Base-by-base conservation (phyloP, 306 rosid species). In the Lathyrus oleraceus region DNA sequence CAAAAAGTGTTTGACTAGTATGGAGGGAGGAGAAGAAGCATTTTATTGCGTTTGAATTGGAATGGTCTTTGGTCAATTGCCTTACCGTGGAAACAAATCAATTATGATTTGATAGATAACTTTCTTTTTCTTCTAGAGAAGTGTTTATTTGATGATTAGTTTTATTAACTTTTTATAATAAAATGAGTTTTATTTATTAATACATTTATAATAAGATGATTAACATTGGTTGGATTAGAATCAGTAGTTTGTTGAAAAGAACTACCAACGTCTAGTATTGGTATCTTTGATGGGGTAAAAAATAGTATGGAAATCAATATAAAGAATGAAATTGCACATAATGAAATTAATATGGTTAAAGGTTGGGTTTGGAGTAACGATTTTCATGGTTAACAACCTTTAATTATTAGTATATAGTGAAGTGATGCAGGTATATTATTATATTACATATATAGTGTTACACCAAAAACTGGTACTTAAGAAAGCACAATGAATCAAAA, bases 311-410 rank as follows among this genome's bases (percentile, higher is more conserved):
- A 10, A 5, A 49, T 3, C 1, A 86, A 68, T 62, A 74, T 53
- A 5, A 78, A 57, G 5, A 90, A 74, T 36, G 73, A 88, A 68
- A 77, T 61, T 13, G 77, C 43, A 73, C 82, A 85, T 5, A 84
- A 16, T 51, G 83, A 83, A n/a, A 82, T 12, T 60, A 90, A 21
- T 67, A 51, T 83, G 53, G 43, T 67, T 13, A 85, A 20, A 53
- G 70, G 43, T 51, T 75, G 72, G 64, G 77, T 16, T 76, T 81
- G 83, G 54, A 35, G 47, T 30, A 73, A 1, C 40, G 79, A 16
- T 77, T n/a, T 72, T 66, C 97, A 91, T 91, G 53, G 70, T 82
- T 81, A 44, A 35, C 12, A 15, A n/a, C n/a, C n/a, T n/a, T n/a
- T n/a, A n/a, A n/a, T n/a, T n/a, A n/a, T n/a, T n/a, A n/a, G n/a